Evolutionary conservation across 345 rosid species (phyloP).

Genomic region (Eucalyptus paniculata): DNA sequence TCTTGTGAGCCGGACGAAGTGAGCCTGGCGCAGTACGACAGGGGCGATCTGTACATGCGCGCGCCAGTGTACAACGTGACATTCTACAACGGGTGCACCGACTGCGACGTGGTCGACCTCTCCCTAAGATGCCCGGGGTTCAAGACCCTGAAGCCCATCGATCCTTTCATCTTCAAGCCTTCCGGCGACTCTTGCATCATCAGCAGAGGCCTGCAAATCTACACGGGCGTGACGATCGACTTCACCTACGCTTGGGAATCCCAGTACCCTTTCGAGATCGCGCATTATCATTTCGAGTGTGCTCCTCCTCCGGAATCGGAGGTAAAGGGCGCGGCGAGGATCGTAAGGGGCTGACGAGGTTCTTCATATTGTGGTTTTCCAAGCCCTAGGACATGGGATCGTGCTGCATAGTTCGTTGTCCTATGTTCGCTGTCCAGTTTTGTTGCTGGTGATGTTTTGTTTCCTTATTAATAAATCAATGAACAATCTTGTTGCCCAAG

Average conservation of each 20-base stretch:
- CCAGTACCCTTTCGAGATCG: neutral
- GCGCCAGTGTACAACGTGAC: neutral
- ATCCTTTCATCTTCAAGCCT: neutral
- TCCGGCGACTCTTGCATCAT: neutral
- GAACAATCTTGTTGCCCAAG: neutral
- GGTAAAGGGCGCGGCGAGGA: neutral
- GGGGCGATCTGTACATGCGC: neutral
- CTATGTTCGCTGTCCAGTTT: neutral
- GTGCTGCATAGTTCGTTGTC: neutral
- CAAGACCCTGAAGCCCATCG: neutral
- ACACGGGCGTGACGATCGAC: neutral
- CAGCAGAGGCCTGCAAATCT: neutral
- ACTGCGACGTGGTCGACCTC: neutral
- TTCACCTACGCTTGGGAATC: neutral
- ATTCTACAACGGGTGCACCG: neutral
- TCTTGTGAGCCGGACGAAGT: neutral
- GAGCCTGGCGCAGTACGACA: neutral
- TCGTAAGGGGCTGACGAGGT: neutral
- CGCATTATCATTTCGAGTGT: neutral
- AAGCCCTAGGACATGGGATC: neutral
- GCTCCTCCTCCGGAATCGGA: neutral
- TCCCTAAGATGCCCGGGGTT: neutral
- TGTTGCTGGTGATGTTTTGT: neutral
- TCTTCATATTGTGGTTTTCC: neutral
- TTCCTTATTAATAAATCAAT: neutral